Conservation (phyloP, 148 eudicot genomes). For the Cornus controversa region DNA sequence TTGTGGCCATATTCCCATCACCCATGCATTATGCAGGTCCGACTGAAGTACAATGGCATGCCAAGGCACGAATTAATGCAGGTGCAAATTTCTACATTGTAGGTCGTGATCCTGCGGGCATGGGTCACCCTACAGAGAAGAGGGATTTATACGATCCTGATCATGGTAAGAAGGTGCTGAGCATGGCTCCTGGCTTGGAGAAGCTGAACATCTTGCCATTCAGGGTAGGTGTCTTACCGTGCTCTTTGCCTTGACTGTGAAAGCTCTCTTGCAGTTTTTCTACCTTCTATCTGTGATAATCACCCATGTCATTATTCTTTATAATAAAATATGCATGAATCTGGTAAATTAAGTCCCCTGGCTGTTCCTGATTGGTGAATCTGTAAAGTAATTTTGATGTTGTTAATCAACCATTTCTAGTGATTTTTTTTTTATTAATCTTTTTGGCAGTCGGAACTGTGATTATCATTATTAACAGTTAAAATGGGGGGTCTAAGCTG, state of each 20-base stretch:
- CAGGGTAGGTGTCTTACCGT: slow-evolving; percentile 44
- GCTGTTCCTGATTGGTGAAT: neutral
- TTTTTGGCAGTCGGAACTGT: neutral
- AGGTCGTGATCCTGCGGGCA: slow-evolving; percentile 92
- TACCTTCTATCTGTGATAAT: neutral
- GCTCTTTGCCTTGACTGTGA: neutral
- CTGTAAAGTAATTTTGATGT: too few species aligned
- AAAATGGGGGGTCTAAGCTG: too few species aligned
- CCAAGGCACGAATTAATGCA: slow-evolving; percentile 87
- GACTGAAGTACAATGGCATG: slow-evolving; percentile 95
- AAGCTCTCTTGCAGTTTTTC: neutral
- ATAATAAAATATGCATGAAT: neutral
- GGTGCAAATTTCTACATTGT: slow-evolving; percentile 91
- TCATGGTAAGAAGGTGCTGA: slow-evolving; percentile 84
- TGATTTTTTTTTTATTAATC: neutral
- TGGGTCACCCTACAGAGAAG: slow-evolving; percentile 82
- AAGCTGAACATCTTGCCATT: slow-evolving; percentile 80
- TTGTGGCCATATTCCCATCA: slow-evolving; percentile 88
- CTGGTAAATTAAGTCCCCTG: too few species aligned
- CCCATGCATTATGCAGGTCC: slow-evolving; percentile 97
- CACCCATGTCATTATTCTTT: neutral
- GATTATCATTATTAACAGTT: neutral
- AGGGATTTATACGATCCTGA: slow-evolving; percentile 89
- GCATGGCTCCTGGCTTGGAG: slow-evolving; percentile 91
- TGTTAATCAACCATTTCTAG: slow-evolving; percentile 3